Evolutionary conservation across 75 land plant species (phyloP).

Genomic region (Azolla pinnata): DNA sequence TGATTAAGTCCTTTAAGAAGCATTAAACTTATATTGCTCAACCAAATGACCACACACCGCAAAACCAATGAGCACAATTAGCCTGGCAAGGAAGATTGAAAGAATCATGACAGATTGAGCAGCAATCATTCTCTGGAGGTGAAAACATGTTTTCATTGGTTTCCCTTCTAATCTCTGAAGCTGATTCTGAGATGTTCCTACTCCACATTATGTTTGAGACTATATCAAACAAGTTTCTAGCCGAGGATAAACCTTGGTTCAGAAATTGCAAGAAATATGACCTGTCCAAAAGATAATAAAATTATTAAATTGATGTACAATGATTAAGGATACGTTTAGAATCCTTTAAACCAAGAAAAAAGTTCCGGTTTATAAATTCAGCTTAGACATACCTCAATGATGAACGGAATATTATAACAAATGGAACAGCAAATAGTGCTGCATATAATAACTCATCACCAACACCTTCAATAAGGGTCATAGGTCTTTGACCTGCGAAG

Average conservation of each 20-base stretch:
- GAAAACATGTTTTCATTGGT: slow-evolving; percentile 30
- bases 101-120: slow-evolving; percentile 64
- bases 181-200: slow-evolving; percentile 5
- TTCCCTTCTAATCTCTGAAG: background rate
- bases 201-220: slow-evolving; percentile 17
- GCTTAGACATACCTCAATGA: slow-evolving; percentile 17
- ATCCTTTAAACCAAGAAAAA: background rate
- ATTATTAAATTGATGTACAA: background rate
- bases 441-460: slow-evolving; percentile 33
- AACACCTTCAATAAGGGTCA: slow-evolving; percentile 35
- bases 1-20: too few relatives aligned
- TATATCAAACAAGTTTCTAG: slow-evolving; percentile 13
- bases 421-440: slow-evolving; percentile 29
- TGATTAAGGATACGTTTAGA: background rate
- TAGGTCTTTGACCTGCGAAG: slow-evolving; percentile 8
- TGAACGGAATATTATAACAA: slow-evolving; percentile 25
- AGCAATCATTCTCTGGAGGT: slow-evolving; percentile 58
- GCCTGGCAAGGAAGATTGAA: slow-evolving; percentile 71
- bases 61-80: slow-evolving; percentile 96
- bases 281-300: background rate
- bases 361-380: background rate
- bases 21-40: too few relatives aligned
- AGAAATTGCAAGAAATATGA: slow-evolving; percentile 5
- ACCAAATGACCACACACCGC: slow-evolving; percentile 37
- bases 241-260: slow-evolving; percentile 11